A percentile compares a stretch with the other conserved stretches of the same genome.
phyloP scores from a whole-genome alignment of 257 asterid species.

The Penstemon barbatus region DNA sequence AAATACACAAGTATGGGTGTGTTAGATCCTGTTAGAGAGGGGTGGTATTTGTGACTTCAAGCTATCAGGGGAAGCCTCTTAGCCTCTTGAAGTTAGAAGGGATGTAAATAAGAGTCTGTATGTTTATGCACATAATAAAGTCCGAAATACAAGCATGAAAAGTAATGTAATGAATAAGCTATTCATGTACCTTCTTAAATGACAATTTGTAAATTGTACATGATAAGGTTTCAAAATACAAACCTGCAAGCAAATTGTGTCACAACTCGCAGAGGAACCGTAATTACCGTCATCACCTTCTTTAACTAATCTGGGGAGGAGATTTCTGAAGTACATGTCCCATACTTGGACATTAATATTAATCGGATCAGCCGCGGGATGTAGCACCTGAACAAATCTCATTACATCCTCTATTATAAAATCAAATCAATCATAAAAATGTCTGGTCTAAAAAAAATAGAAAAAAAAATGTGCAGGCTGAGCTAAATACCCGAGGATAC shows the following conservation, averaged over 20 bases:
- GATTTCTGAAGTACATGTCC: conserved; percentile 78
- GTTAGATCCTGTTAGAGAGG: no score
- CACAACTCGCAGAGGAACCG: conserved; percentile 84
- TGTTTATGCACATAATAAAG: no score
- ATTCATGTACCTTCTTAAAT: no score
- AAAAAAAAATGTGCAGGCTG: not conserved
- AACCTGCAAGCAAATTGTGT: conserved; percentile 95
- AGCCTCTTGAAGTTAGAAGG: no score
- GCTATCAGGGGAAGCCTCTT: no score
- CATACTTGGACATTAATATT: conserved; percentile 76
- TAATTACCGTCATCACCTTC: conserved; percentile 83
- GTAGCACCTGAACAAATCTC: conserved; percentile 63
- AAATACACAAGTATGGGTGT: no score
- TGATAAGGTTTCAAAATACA: not conserved
- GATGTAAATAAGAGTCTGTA: no score
- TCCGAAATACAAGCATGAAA: not conserved
- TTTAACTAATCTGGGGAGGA: conserved; percentile 78
- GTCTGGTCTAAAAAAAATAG: no score
- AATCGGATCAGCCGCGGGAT: conserved; percentile 66
- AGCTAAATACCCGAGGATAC: conserved; percentile 71
- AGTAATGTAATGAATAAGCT: conserved; percentile 1
- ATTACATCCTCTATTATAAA: conserved; percentile 3
- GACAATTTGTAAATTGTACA: not conserved
- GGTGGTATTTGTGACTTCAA: no score
- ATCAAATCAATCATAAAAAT: not conserved